A percentile compares a stretch with the other conserved stretches of the same genome.
These are phyloP conservation scores for Phytophthora megakarya DNA, from an alignment of 352 stramenopile species.

Conservation along the genomic window DNA sequence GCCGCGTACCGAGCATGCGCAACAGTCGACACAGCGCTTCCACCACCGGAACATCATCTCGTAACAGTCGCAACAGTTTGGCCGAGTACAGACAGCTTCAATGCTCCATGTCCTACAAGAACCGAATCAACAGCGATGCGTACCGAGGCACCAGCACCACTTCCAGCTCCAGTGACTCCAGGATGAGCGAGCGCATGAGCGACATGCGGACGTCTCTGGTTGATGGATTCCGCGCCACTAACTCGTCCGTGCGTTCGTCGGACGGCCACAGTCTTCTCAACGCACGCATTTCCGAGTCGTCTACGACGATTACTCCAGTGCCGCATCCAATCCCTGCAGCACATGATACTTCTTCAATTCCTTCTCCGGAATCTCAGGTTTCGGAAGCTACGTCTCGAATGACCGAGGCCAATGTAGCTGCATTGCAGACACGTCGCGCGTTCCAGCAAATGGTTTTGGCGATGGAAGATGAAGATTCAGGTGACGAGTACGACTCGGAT, in stretches of 20 bases:
- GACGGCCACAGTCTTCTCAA: conserved; percentile 33
- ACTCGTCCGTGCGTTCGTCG: conserved; percentile 31
- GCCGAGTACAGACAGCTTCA: conserved; percentile 77
- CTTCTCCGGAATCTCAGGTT: not conserved
- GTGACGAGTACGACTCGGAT: conserved; percentile 67
- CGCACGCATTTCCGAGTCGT: conserved; percentile 38
- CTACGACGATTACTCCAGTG: conserved; percentile 27
- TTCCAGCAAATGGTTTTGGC: conserved; percentile 89
- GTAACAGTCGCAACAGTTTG: conserved; percentile 50
- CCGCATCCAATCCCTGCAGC: not conserved
- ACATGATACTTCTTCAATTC: not conserved
- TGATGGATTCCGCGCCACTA: conserved; percentile 34
- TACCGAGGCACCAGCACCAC: conserved; percentile 31
- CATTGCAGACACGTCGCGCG: conserved; percentile 74
- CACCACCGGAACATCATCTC: conserved; percentile 9
- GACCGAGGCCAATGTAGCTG: conserved; percentile 70
- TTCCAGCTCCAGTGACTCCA: conserved; percentile 31
- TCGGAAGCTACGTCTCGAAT: conserved; percentile 39
- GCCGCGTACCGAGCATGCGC: conserved; percentile 27
- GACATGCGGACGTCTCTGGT: conserved; percentile 35
- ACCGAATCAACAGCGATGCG: conserved; percentile 51
- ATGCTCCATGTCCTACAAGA: conserved; percentile 90
- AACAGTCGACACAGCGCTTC: conserved; percentile 38
- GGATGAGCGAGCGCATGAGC: conserved; percentile 38
- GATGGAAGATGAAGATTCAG: conserved; percentile 76